Evolutionary conservation across 108 stramenopile species (phyloP), one percentile per base, ranked within the genome.

Genomic region (Asterionellopsis glacialis): DNA sequence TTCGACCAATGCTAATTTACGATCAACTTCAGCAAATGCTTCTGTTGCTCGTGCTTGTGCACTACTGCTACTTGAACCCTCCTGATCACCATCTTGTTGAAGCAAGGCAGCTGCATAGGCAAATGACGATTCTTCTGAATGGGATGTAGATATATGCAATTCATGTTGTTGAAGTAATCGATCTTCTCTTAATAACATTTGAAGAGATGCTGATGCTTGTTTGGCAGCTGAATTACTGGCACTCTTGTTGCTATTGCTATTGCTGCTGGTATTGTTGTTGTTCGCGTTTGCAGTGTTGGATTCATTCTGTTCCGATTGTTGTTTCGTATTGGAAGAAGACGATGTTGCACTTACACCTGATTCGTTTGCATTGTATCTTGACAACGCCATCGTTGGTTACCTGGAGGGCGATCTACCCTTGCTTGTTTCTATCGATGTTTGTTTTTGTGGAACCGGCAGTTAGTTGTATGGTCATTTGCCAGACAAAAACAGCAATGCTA

Each of bases 11-110:
- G 81, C 76, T 39, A 87, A 68, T 54, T 88, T 88, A 1, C 87
- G 83, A 38, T 88, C 83, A n/a, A 91, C 90, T 55, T 91, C 87
- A 25, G 75, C 81, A 65, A 91, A 58, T 11, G 87, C 87, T 27
- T 77, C 81, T 38, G 81, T 79, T 18, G 90, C 90, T 39, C 69
- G 77, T 51, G 72, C 65, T 56, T 74, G 73, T 55, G 57, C 18
- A 14, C 64, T 47, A 39, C 50, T 16, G 9, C 59, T 69, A 51
- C 19, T 66, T 60, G 45, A 13, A 10, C 23, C 49, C n/a, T 23
- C 33, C 5, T 51, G 19, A 26, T 63, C 42, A 33, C 33, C 33
- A 40, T 69, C 55, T 19, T 73, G 60, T 42, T 79, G 71, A 59
- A 87, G 71, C 52, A 91, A 64, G 11, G 89, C 70, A 11, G 85